Percentiles rank a stretch among this genome's conserved stretches.
Conservation (phyloP, 2,329 filamentous ascomycete species). For the Grosmannia penicillata region DNA sequence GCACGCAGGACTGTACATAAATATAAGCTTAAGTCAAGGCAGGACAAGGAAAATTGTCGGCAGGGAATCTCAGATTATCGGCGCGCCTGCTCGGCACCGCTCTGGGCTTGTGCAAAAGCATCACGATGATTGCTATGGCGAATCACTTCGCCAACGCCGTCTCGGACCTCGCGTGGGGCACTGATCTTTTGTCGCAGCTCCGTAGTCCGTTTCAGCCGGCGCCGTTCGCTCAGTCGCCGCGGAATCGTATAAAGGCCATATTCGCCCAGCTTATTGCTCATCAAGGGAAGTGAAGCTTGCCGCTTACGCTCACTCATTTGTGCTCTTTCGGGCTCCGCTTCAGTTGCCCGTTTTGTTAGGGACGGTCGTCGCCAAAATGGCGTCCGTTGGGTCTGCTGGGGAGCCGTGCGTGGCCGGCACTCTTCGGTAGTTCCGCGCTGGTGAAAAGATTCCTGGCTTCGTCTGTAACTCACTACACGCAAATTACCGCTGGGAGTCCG, state of each 20-base stretch:
- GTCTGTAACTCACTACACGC: conserved; percentile 39
- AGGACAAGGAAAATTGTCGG: background rate
- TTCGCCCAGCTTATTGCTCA: conserved; percentile 34
- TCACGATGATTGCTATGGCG: conserved; percentile 26
- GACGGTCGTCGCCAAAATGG: conserved; percentile 7
- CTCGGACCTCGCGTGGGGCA: conserved; percentile 40
- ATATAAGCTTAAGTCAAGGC: background rate
- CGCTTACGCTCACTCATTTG: background rate
- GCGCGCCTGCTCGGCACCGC: background rate
- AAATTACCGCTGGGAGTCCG: conserved; percentile 45
- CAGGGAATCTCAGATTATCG: background rate
- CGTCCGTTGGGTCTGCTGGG: conserved; percentile 14
- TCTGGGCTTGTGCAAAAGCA: conserved; percentile 9
- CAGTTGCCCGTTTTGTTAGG: too few relatives aligned
- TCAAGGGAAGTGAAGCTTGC: too few relatives aligned
- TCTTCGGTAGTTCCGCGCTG: conserved; percentile 10
- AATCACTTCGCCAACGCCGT: conserved; percentile 43
- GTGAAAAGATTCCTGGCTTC: conserved; percentile 29
- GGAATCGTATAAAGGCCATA: conserved; percentile 34
- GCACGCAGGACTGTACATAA: too few relatives aligned
- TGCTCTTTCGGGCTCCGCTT: background rate
- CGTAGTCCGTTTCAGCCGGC: conserved; percentile 41
- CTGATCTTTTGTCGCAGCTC: conserved; percentile 47
- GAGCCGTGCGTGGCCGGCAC: conserved; percentile 22
- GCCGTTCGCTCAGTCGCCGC: conserved; percentile 39